A percentile compares a stretch with the other conserved stretches of the same genome.
Conservation (phyloP, 805 yeast genomes). For the Isabelozyma gotoi region DNA sequence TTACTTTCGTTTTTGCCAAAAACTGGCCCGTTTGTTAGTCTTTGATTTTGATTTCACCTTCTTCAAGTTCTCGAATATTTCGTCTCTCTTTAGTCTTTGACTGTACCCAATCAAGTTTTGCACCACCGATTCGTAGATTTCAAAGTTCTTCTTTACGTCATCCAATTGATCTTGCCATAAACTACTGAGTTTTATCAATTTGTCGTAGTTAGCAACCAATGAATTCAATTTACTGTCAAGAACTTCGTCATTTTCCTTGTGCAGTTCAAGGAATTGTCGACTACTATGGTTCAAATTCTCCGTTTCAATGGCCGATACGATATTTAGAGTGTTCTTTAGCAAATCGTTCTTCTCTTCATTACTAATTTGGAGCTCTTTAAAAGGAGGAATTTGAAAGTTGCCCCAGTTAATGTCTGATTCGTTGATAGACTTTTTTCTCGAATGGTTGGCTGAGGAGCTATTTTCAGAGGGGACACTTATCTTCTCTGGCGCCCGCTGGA, state of each 20-base stretch:
- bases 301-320: slow-evolving; percentile 30
- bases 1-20: slow-evolving; percentile 8
- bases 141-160: slow-evolving; percentile 61
- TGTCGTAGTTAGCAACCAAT: slow-evolving; percentile 22
- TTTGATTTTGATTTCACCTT: slow-evolving; percentile 20
- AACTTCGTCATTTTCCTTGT: slow-evolving; percentile 12
- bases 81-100: slow-evolving; percentile 66
- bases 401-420: slow-evolving; percentile 36
- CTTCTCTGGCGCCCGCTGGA: slow-evolving; percentile 10
- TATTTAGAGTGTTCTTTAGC: slow-evolving; percentile 22
- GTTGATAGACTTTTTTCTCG: slow-evolving; percentile 20
- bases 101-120: slow-evolving; percentile 90
- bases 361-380: slow-evolving; percentile 28
- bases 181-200: slow-evolving; percentile 27
- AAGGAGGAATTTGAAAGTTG: slow-evolving; percentile 34
- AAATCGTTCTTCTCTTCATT: slow-evolving; percentile 24
- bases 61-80: slow-evolving; percentile 32
- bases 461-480: not conserved
- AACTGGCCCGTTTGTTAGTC: slow-evolving; percentile 7
- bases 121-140: slow-evolving; percentile 80
- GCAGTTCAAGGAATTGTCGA: slow-evolving; percentile 18
- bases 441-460: slow-evolving; percentile 3
- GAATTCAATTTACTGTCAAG: slow-evolving; percentile 39
- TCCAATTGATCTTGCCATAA: slow-evolving; percentile 54
- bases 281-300: slow-evolving; percentile 34